A percentile compares a stretch with the other conserved stretches of the same genome.
These are phyloP conservation scores for Lachancea kluyveri DNA, from an alignment of 805 yeast genomes.

Conservation along the genomic window DNA sequence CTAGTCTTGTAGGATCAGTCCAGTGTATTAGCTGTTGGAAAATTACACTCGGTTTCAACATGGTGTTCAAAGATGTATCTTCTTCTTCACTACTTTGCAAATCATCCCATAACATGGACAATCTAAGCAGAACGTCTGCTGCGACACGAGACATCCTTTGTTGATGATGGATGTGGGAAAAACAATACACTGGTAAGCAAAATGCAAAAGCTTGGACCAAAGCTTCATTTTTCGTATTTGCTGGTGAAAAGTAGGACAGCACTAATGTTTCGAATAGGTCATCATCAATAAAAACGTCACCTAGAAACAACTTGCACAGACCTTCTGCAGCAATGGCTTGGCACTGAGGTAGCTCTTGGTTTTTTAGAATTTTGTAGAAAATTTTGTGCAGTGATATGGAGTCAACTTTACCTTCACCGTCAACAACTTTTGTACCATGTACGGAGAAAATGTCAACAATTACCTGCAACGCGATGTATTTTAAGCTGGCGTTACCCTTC, in stretches of 20 bases:
- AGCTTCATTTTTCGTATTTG: slow-evolving; percentile 53
- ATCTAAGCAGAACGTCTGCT: slow-evolving; percentile 57
- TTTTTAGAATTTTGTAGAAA: slow-evolving; percentile 59
- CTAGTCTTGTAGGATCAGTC: slow-evolving; percentile 75
- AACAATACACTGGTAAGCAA: slow-evolving; percentile 83
- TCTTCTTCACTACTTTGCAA: slow-evolving; percentile 31
- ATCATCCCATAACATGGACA: slow-evolving; percentile 41
- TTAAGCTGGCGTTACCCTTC: slow-evolving; percentile 56
- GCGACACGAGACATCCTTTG: slow-evolving; percentile 55
- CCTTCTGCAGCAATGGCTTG: slow-evolving; percentile 86
- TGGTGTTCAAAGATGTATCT: slow-evolving; percentile 20
- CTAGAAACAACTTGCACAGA: slow-evolving; percentile 70
- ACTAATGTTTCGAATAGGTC: slow-evolving; percentile 67
- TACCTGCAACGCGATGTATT: slow-evolving; percentile 57
- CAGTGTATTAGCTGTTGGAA: slow-evolving; percentile 72
- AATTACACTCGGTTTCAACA: slow-evolving; percentile 43
- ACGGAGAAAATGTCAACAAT: slow-evolving; percentile 74
- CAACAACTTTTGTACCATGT: slow-evolving; percentile 67
- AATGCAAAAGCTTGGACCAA: slow-evolving; percentile 76
- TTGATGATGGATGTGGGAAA: slow-evolving; percentile 69
- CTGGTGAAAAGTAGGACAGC: slow-evolving; percentile 69
- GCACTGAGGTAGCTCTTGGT: slow-evolving; percentile 50
- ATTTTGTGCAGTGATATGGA: slow-evolving; percentile 60
- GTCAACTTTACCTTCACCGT: slow-evolving; percentile 57
- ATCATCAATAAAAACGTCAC: slow-evolving; percentile 66